phyloP scores from a whole-genome alignment of 202 grass and related monocot genomes.

The Digitaria exilis region DNA sequence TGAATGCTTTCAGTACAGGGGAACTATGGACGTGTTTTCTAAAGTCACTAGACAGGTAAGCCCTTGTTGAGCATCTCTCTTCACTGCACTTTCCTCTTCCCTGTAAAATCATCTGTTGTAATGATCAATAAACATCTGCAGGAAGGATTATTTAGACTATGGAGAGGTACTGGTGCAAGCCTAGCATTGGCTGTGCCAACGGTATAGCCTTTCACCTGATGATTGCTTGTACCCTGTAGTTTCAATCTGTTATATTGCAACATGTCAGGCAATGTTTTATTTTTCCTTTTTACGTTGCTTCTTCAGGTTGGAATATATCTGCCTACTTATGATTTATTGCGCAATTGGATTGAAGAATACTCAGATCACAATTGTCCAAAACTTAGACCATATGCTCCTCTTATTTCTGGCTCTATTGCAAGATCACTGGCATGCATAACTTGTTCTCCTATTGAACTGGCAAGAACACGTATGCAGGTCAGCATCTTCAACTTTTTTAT shows the following conservation, averaged over 20 bases:
- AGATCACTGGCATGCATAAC: constrained; percentile 78
- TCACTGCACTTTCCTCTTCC: background rate
- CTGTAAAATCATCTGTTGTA: constrained; percentile 16
- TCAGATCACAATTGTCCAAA: constrained; percentile 56
- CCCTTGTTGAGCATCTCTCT: background rate
- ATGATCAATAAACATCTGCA: constrained; percentile 40
- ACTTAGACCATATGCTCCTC: constrained; percentile 76
- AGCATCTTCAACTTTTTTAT: constrained; percentile 15
- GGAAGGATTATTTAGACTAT: constrained; percentile 87
- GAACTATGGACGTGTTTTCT: constrained; percentile 87
- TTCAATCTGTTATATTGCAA: background rate
- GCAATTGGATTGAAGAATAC: constrained; percentile 85
- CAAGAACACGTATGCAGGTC: constrained; percentile 96
- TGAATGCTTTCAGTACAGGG: constrained; percentile 82
- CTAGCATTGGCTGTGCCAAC: constrained; percentile 82
- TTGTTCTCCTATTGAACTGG: constrained; percentile 93
- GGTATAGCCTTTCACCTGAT: constrained; percentile 49
- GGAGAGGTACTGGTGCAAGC: constrained; percentile 94
- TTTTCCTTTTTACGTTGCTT: background rate
- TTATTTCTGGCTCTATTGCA: constrained; percentile 73
- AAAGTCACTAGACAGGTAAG: constrained; percentile 83
- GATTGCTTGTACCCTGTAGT: constrained; percentile 1
- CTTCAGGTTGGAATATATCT: constrained; percentile 88
- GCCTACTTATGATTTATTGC: constrained; percentile 79
- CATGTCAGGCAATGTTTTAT: background rate